Conservation (phyloP, 106 monocot genomes). For the Dactylorhiza incarnata region DNA sequence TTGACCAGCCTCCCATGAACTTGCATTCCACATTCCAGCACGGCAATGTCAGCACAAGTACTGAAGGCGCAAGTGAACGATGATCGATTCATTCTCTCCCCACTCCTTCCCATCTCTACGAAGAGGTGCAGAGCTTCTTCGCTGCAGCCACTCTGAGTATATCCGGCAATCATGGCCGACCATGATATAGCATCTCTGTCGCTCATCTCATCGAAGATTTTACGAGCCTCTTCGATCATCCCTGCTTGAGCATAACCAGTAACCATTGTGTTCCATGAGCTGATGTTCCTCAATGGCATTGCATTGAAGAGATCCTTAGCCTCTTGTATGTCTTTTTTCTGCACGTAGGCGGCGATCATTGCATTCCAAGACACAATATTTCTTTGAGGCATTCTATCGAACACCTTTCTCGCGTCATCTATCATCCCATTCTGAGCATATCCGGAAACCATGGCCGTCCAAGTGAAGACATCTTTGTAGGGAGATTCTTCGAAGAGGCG, state of each 20-base stretch:
- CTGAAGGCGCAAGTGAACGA: slow-evolving; percentile 53
- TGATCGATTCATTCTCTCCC: slow-evolving; percentile 41
- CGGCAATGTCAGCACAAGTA: slow-evolving; percentile 58
- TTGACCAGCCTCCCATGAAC: slow-evolving; percentile 60
- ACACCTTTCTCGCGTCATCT: slow-evolving; percentile 40
- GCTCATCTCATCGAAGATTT: slow-evolving; percentile 41
- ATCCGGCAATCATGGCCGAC: slow-evolving; percentile 68
- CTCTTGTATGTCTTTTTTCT: slow-evolving; percentile 20
- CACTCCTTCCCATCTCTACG: slow-evolving; percentile 42
- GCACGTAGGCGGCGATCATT: slow-evolving; percentile 52
- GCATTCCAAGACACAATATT: slow-evolving; percentile 67
- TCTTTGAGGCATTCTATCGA: slow-evolving; percentile 52
- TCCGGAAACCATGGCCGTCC: slow-evolving; percentile 71
- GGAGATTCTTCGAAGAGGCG: slow-evolving; percentile 34
- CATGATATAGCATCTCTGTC: slow-evolving; percentile 47
- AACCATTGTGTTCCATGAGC: slow-evolving; percentile 66
- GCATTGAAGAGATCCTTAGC: slow-evolving; percentile 39
- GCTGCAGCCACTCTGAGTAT: slow-evolving; percentile 39
- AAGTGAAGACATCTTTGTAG: slow-evolving; percentile 47
- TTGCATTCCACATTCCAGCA: slow-evolving; percentile 59
- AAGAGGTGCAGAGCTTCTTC: slow-evolving; percentile 48
- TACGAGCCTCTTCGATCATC: slow-evolving; percentile 31
- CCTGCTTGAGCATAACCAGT: slow-evolving; percentile 48
- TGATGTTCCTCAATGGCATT: slow-evolving; percentile 48
- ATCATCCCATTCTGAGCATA: slow-evolving; percentile 57